Evolutionary conservation across 2,329 filamentous ascomycete species (phyloP).

Genomic region (Aspergillus novofumigatus): DNA sequence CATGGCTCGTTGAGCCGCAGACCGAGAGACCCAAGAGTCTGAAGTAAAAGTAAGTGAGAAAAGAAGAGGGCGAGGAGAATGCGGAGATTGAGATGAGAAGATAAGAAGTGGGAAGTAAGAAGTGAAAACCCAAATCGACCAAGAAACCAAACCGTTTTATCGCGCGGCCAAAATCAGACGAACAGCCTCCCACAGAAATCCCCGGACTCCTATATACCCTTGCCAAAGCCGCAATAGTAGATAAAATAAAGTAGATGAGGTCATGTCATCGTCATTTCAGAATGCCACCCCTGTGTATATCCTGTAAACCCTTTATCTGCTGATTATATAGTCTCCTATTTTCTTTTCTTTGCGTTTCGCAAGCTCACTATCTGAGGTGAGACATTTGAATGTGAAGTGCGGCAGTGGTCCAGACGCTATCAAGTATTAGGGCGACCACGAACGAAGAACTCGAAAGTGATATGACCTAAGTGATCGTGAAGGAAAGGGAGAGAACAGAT

Average conservation of each 20-base stretch:
- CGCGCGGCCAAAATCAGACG: background rate
- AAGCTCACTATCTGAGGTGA: background rate
- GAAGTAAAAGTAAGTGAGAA: background rate
- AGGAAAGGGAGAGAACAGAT: background rate
- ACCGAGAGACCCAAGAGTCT: background rate
- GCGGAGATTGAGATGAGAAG: background rate
- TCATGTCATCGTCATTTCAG: background rate
- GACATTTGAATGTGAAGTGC: background rate
- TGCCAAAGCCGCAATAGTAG: background rate
- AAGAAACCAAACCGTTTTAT: background rate
- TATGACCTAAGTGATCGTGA: background rate
- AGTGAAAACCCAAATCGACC: background rate
- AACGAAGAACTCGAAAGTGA: background rate
- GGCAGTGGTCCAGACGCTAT: background rate
- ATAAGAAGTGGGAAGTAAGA: background rate
- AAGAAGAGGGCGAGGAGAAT: background rate
- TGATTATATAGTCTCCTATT: background rate
- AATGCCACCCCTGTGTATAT: background rate
- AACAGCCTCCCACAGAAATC: background rate
- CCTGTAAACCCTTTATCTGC: background rate
- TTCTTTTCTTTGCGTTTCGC: background rate
- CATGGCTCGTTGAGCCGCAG: background rate
- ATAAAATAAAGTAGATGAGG: background rate
- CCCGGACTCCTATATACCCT: background rate
- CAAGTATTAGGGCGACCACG: background rate